Evolutionary conservation across 331 rosid genomes (phyloP), one percentile per base, ranked within the genome.

Genomic region (Malus hybrid): DNA sequence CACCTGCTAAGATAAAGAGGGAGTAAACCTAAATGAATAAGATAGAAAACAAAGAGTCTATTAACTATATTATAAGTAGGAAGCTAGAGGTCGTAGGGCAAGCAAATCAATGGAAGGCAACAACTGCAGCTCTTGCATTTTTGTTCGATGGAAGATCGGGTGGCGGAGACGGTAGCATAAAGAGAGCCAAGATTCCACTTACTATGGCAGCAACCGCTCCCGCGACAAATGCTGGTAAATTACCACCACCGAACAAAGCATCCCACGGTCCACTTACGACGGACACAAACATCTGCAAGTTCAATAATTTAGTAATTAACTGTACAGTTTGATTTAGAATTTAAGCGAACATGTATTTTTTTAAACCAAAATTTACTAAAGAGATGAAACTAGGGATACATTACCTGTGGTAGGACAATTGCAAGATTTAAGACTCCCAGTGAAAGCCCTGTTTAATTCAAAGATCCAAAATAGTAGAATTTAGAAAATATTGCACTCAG

Each of bases 391-490:
- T 12, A 14, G n/a, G 20, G 8, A 26, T 44, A 1, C 29, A 15
- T 32, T 7, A 91, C 92, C 86, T 93, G 97, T 57, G 97, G 99
- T 14, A 92, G 18, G 32, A 91, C 96, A 50, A 94, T 92, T 48
- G 97, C 78, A 64, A 94, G 89, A 70, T 94, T 94, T 60, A 94
- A 81, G 32, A 94, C 93, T 78, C 97, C 97, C 20, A 94, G 78
- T 5, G 97, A 94, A 28, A 94, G 83, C 18, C 98, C 97, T 91
- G 86, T 73, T 73, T 75, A 22, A 82, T 13, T 22, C 46, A 29
- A 36, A 57, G 2, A 1, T 2, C 14, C 46, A 32, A 63, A 30
- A 30, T 18, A 30, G 18, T 1, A 42, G 48, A 42, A 42, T 42
- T 42, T 42, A 42, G 48, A 42, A 10, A 42, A 22, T 58, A 4